A percentile compares a stretch with the other conserved stretches of the same genome.
These are phyloP conservation scores for Salix caprea DNA, from an alignment of 345 rosid genomes.

Conservation along the genomic window DNA sequence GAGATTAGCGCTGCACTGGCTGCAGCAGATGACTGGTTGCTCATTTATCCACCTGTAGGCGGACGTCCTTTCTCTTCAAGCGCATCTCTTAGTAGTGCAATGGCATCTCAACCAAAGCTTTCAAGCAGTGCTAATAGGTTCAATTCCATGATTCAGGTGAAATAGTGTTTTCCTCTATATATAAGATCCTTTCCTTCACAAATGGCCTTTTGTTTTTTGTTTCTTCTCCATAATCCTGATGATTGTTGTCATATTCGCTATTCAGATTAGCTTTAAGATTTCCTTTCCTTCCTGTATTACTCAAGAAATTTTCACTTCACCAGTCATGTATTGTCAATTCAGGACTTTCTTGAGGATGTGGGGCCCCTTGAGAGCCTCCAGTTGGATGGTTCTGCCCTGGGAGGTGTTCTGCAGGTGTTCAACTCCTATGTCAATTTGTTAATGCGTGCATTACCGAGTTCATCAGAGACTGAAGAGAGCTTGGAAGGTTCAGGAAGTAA, in stretches of 20 bases:
- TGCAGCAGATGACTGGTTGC: slow-evolving; percentile 83
- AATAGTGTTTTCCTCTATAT: slow-evolving; percentile 2
- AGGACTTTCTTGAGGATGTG: slow-evolving; percentile 62
- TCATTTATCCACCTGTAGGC: slow-evolving; percentile 48
- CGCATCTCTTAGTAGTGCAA: slow-evolving; percentile 25
- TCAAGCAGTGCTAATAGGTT: slow-evolving; percentile 75
- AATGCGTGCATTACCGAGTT: slow-evolving; percentile 75
- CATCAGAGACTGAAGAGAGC: slow-evolving; percentile 66
- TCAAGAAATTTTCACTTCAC: neutral
- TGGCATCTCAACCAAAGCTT: slow-evolving; percentile 55
- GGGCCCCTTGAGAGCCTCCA: slow-evolving; percentile 44
- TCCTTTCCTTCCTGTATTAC: neutral
- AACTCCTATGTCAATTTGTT: slow-evolving; percentile 62
- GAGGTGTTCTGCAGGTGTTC: slow-evolving; percentile 41
- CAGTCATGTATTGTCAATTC: neutral
- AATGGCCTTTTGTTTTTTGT: neutral
- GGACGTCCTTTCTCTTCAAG: slow-evolving; percentile 48
- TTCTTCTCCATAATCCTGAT: neutral
- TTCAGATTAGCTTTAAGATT: neutral
- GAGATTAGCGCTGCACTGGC: slow-evolving; percentile 72
- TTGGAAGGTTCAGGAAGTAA: slow-evolving; percentile 43
- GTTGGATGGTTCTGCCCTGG: slow-evolving; percentile 50
- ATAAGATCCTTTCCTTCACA: neutral
- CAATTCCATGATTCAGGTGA: slow-evolving; percentile 79
- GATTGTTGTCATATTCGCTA: neutral